A percentile compares a stretch with the other conserved stretches of the same genome.
Evolutionary conservation across 225 moss, liverwort and hornwort genomes (phyloP).

Genomic region (Asterella californica): DNA sequence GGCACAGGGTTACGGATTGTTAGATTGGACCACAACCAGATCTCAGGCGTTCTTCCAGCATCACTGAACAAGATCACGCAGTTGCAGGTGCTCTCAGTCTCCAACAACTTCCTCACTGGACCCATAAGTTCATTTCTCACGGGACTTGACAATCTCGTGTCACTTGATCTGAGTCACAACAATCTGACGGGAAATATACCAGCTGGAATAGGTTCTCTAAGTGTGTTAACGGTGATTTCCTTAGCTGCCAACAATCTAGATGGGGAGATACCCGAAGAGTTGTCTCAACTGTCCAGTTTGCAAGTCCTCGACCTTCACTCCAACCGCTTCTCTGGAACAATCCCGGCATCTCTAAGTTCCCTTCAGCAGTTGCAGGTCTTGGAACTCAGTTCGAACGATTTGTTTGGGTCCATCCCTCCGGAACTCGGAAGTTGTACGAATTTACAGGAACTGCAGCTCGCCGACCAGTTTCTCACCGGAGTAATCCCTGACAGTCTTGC

Average conservation of each 20-base stretch:
- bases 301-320: conserved; percentile 54
- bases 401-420: conserved; percentile 55
- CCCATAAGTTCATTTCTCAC: conserved; percentile 39
- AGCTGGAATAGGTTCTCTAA: conserved; percentile 40
- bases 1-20: conserved; percentile 50
- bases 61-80: conserved; percentile 46
- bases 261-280: conserved; percentile 46
- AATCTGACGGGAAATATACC: conserved; percentile 46
- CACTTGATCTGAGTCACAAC: conserved; percentile 51
- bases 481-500: conserved; percentile 56
- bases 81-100: conserved; percentile 44
- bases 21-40: conserved; percentile 55
- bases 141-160: conserved; percentile 40
- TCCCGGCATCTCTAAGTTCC: conserved; percentile 50
- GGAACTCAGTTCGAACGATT: conserved; percentile 51
- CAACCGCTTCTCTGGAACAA: conserved; percentile 49
- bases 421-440: conserved; percentile 60
- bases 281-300: conserved; percentile 48
- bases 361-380: conserved; percentile 67
- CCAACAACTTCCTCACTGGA: conserved; percentile 55
- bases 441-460: conserved; percentile 49
- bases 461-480: conserved; percentile 55
- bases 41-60: conserved; percentile 47
- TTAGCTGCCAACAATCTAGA: conserved; percentile 48
- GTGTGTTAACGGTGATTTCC: conserved; percentile 39